Base-by-base conservation (phyloP, 176 grass and related monocot genomes). In the Rhipidocladum racemiflorum region DNA sequence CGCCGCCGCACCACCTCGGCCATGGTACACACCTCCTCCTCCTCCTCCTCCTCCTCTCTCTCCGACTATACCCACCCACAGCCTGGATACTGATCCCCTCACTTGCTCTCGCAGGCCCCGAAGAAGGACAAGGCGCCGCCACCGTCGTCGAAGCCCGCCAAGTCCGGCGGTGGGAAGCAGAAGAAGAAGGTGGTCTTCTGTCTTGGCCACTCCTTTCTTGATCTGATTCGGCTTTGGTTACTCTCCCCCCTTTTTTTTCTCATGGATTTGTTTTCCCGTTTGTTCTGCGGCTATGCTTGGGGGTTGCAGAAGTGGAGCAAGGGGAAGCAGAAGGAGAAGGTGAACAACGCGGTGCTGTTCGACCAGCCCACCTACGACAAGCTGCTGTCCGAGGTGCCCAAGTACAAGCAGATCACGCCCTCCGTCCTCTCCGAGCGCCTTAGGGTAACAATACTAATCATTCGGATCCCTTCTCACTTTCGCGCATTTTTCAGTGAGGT, bases 301-400 rank as follows among this genome's bases (percentile, higher is more conserved):
- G 16, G 55, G 38, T 23, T 77, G 83, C 83, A 85, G 77, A 89
- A 89, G 77, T 89, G 87, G 82, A 89, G 87, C 82, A 89, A 89
- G 87, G 87, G 87, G 0, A 89, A 89, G 82, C 87, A 89, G 39
- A 89, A 89, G 77, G 87, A 89, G 64, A 89, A 89, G 77, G 87
- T 89, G 71, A 89, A 89, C 87, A 89, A 89, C 70, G 2, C 82
- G 17, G 82, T 89, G 70, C 76, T 89, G 1, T 89, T 89, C 61
- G 87, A 89, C 81, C 87, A 89, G 81, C 61, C 87, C 51, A 89
- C 87, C 50, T 89, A 84, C 75, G 81, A 89, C 81, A 89, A 89
- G 76, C 54, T 89, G 38, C 40, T 89, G 23, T 43, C 51, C 30
- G 87, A 88, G 68, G 87, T 50, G 48, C 87, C 81, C 75, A 88